Conservation (phyloP, 2,329 filamentous ascomycete genomes). For the Mollisia scopiformis region DNA sequence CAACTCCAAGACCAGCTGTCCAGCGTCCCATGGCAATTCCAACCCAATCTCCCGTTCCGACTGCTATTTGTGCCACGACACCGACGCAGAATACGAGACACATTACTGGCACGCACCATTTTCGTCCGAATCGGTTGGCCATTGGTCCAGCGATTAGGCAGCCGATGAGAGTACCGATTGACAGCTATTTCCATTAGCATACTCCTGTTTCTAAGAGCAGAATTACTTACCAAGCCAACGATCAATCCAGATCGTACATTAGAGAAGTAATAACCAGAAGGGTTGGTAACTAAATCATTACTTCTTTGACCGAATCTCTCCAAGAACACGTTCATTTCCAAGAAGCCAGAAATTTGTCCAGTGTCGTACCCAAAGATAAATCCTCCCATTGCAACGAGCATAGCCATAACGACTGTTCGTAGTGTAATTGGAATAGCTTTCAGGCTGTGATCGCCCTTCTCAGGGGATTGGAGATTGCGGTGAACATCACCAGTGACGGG, state of each 20-base stretch:
- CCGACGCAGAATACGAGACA: constrained; percentile 65
- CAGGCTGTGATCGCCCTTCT: constrained; percentile 8
- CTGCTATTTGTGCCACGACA: constrained; percentile 66
- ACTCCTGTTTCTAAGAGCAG: constrained; percentile 51
- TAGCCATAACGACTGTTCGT: constrained; percentile 28
- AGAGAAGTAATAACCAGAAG: constrained; percentile 47
- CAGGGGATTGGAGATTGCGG: background rate
- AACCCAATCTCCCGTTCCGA: constrained; percentile 58
- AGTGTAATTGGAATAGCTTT: constrained; percentile 17
- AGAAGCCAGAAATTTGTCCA: constrained; percentile 55
- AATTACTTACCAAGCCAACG: constrained; percentile 52
- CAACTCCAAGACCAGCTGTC: constrained; percentile 69
- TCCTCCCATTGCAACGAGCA: constrained; percentile 32
- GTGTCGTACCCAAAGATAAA: constrained; percentile 40
- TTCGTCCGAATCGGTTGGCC: constrained; percentile 64
- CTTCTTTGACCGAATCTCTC: constrained; percentile 52
- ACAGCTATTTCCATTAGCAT: constrained; percentile 61
- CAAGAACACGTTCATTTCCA: constrained; percentile 61
- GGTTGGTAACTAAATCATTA: constrained; percentile 25
- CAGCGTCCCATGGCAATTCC: constrained; percentile 66
- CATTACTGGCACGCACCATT: constrained; percentile 54
- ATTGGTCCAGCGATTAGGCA: constrained; percentile 75
- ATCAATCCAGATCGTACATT: constrained; percentile 66
- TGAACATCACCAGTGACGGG: constrained; percentile 4
- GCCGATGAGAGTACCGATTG: constrained; percentile 79